A percentile compares a stretch with the other conserved stretches of the same genome.
Conservation (phyloP, 2,329 filamentous ascomycete genomes). For the Fusarium sp. region DNA sequence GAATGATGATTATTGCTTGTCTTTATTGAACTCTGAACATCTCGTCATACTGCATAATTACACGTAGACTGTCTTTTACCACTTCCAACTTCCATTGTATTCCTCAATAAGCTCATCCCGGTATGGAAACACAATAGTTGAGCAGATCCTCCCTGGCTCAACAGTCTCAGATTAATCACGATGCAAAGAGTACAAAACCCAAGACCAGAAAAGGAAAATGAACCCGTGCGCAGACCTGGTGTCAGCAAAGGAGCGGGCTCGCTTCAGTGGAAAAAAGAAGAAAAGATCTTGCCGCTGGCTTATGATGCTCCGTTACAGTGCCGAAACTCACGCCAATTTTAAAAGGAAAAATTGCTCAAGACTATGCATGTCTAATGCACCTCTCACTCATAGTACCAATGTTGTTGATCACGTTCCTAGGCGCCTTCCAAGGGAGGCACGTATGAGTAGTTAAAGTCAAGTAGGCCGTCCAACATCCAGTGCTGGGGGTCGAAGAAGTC, state of each 20-base stretch:
- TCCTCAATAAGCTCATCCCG: background rate
- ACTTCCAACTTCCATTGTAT: background rate
- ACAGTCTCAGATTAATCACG: slow-evolving; percentile 26
- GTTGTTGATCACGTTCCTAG: slow-evolving; percentile 41
- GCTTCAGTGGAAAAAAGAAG: background rate
- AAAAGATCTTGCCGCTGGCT: background rate
- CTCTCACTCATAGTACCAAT: background rate
- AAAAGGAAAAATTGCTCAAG: background rate
- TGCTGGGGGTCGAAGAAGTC: slow-evolving; percentile 93
- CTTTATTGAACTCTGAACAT: slow-evolving; percentile 20
- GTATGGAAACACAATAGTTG: background rate
- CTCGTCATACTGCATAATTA: slow-evolving; percentile 35
- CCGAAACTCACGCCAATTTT: slow-evolving; percentile 14
- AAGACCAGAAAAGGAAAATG: background rate
- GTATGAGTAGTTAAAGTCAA: slow-evolving; percentile 80
- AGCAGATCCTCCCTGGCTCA: slow-evolving; percentile 5
- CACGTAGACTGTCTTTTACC: slow-evolving; percentile 13
- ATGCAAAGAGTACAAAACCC: slow-evolving; percentile 11
- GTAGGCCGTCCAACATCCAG: slow-evolving; percentile 89
- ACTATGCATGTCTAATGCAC: background rate
- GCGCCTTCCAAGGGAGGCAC: slow-evolving; percentile 64
- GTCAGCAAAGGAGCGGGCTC: background rate
- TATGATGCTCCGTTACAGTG: slow-evolving; percentile 5
- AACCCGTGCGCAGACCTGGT: background rate
- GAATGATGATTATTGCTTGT: slow-evolving; percentile 29